phyloP scores from a whole-genome alignment of 2,329 filamentous ascomycete species.

The Aspergillus costaricaensis region DNA sequence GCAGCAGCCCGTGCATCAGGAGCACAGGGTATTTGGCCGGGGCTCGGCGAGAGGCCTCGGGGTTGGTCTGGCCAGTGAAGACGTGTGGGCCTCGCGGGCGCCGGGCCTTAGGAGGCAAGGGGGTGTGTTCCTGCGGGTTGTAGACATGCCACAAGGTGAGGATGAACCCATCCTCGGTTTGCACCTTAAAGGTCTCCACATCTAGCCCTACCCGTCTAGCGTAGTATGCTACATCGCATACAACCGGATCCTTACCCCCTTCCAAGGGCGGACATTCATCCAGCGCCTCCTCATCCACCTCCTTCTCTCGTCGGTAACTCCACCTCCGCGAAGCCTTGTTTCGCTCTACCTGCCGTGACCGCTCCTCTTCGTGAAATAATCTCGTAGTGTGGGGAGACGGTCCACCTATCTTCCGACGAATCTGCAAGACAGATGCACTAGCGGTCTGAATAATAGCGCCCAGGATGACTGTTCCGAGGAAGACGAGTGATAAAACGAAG shows the following conservation, averaged over 20 bases:
- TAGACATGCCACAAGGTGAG: slow-evolving; percentile 88
- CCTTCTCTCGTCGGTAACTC: slow-evolving; percentile 48
- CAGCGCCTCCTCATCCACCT: slow-evolving; percentile 41
- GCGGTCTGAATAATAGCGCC: slow-evolving; percentile 72
- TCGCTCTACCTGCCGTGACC: slow-evolving; percentile 58
- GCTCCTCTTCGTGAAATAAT: slow-evolving; percentile 74
- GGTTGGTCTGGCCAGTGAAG: slow-evolving; percentile 53
- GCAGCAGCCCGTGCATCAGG: slow-evolving; percentile 83
- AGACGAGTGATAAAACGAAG: slow-evolving; percentile 74
- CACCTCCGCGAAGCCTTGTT: slow-evolving; percentile 64
- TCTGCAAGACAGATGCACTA: slow-evolving; percentile 52
- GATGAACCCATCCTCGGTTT: slow-evolving; percentile 92
- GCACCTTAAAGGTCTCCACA: slow-evolving; percentile 77
- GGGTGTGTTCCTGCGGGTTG: slow-evolving; percentile 72
- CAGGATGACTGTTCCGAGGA: slow-evolving; percentile 73
- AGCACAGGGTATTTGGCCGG: slow-evolving; percentile 69
- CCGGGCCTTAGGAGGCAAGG: slow-evolving; percentile 49
- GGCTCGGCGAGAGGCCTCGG: slow-evolving; percentile 25
- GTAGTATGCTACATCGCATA: slow-evolving; percentile 82
- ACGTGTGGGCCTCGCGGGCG: slow-evolving; percentile 60
- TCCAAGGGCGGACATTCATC: slow-evolving; percentile 71
- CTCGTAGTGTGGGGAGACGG: slow-evolving; percentile 62
- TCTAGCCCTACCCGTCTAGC: slow-evolving; percentile 85
- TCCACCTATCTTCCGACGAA: slow-evolving; percentile 59
- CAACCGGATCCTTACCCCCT: slow-evolving; percentile 75